These are phyloP conservation scores for Eimeria maxima DNA, from an alignment of 169 alveolate species.

Conservation along the genomic window DNA sequence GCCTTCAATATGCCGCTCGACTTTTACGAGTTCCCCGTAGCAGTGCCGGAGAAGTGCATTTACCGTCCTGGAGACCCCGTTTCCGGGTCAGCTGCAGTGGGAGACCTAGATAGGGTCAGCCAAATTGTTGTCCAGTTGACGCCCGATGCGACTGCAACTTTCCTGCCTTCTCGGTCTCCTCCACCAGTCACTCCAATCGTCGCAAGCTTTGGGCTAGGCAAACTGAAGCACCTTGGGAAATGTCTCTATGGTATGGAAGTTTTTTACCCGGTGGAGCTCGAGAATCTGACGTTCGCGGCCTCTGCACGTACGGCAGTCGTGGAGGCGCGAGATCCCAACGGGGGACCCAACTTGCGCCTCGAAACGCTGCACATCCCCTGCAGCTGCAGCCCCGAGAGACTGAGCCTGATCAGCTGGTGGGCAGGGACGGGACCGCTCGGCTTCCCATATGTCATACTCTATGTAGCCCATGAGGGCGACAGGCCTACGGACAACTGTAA, in stretches of 20 bases:
- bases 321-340: not conserved
- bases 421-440: not conserved
- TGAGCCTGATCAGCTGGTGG: conserved; percentile 52
- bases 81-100: not conserved
- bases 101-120: not conserved
- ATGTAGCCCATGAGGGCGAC: conserved; percentile 47
- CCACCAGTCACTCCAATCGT: not conserved
- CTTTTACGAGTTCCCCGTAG: not conserved
- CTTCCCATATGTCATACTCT: not conserved
- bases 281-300: not conserved
- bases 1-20: not conserved
- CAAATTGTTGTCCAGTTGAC: not conserved
- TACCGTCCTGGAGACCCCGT: not conserved
- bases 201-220: not conserved
- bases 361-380: not conserved
- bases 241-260: not conserved
- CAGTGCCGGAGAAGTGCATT: not conserved
- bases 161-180: not conserved
- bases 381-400: conserved; percentile 21
- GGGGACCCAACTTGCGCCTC: not conserved
- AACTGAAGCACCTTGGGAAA: not conserved
- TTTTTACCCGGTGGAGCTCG: not conserved
- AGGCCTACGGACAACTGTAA: not conserved
- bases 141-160: not conserved
- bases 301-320: conserved; percentile 15